Conservation (phyloP, 192 early-diverging fungal genomes). For the Geranomyces michiganensis region DNA sequence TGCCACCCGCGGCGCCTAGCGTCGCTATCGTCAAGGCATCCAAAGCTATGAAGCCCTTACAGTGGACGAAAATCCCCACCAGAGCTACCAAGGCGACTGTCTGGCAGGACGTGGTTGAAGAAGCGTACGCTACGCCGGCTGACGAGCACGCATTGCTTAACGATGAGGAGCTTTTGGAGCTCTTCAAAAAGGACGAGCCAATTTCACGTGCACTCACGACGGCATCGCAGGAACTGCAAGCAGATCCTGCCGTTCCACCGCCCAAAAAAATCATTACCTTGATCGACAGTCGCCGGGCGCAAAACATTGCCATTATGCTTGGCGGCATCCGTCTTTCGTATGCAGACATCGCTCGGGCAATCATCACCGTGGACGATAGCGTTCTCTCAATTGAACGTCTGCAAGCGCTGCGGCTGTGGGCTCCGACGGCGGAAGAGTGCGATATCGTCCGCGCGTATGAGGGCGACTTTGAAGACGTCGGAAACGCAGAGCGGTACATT, state of each 20-base stretch:
- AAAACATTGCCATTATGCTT: constrained; percentile 49
- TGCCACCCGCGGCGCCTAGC: neutral
- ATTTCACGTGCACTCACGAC: neutral
- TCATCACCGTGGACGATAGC: constrained; percentile 40
- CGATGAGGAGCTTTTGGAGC: constrained; percentile 38
- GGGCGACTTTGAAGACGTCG: constrained; percentile 45
- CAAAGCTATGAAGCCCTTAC: constrained; percentile 44
- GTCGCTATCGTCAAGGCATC: constrained; percentile 32
- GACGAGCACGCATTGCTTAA: constrained; percentile 29
- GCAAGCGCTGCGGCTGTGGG: constrained; percentile 31
- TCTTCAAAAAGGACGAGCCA: constrained; percentile 40
- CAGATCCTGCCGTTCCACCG: neutral
- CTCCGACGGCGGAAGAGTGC: constrained; percentile 47
- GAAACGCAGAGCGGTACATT: constrained; percentile 51
- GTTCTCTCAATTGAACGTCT: constrained; percentile 47
- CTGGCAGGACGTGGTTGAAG: constrained; percentile 46
- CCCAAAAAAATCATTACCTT: constrained; percentile 23
- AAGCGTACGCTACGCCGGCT: constrained; percentile 34
- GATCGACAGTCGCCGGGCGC: constrained; percentile 42
- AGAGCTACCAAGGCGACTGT: constrained; percentile 35
- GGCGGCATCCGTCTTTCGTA: constrained; percentile 34
- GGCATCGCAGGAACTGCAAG: no score
- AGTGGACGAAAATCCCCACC: constrained; percentile 51
- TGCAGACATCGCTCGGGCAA: constrained; percentile 40
- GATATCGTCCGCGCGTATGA: constrained; percentile 48